Conservation (phyloP, 441 rosid species). For the Aquilaria agallochum region DNA sequence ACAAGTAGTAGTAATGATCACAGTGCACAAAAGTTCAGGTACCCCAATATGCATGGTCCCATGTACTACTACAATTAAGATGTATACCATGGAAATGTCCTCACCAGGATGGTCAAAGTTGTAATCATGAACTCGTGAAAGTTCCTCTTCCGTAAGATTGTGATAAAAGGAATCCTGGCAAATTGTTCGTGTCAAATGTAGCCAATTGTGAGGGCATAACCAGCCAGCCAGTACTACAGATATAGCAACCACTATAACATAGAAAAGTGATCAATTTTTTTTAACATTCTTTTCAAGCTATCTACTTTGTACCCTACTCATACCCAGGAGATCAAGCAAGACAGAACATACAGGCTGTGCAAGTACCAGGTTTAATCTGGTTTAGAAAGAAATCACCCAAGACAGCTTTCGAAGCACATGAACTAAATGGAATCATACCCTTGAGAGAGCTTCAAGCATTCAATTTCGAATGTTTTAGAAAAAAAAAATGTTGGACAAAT, state of each 20-base stretch:
- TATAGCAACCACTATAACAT: background rate
- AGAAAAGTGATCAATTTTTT: background rate
- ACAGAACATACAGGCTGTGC: background rate
- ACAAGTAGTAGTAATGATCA: no score
- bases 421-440: background rate
- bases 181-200: slow-evolving; percentile 21
- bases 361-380: background rate
- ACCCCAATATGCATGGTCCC: no score
- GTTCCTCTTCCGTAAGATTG: slow-evolving; percentile 84
- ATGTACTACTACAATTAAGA: background rate
- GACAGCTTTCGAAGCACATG: background rate
- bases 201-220: background rate
- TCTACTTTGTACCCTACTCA: no score
- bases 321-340: background rate
- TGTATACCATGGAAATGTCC: slow-evolving; percentile 28
- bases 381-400: background rate
- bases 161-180: slow-evolving; percentile 99
- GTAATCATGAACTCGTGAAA: slow-evolving; percentile 84
- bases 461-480: background rate
- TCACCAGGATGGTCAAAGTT: slow-evolving; percentile 99
- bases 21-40: no score
- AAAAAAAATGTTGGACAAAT: background rate
- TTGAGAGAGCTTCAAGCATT: background rate
- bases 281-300: background rate
- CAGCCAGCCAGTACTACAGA: slow-evolving; percentile 1